These are phyloP conservation scores for Amphibolis antarctica DNA, from an alignment of 106 monocot genomes.

Conservation along the genomic window DNA sequence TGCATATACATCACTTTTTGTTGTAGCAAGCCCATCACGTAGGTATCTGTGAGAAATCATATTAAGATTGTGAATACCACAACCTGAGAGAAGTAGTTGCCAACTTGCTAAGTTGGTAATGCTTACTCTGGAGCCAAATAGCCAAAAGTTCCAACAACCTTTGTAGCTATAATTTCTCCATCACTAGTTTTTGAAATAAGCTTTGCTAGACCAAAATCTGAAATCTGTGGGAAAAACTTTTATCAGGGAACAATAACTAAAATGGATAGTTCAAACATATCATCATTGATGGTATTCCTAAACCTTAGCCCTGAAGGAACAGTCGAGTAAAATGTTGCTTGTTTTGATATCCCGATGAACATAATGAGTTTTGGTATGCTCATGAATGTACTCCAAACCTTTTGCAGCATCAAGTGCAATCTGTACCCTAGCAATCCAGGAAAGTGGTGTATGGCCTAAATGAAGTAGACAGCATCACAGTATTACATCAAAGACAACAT, in stretches of 20 bases:
- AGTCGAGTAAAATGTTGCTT: conserved; percentile 92
- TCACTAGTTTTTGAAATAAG: conserved; percentile 59
- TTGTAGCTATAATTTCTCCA: conserved; percentile 69
- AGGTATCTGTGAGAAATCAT: conserved; percentile 44
- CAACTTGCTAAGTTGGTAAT: not conserved
- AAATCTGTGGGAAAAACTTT: conserved; percentile 38
- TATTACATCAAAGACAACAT: no score
- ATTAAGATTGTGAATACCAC: not conserved
- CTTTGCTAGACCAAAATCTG: conserved; percentile 97
- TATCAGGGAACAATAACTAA: not conserved
- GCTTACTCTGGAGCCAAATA: conserved; percentile 97
- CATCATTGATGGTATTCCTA: not conserved
- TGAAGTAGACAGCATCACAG: not conserved
- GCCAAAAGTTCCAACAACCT: conserved; percentile 94
- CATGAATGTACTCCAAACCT: conserved; percentile 96
- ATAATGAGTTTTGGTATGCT: conserved; percentile 92
- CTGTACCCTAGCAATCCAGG: conserved; percentile 96
- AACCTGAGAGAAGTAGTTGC: not conserved
- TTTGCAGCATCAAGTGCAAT: conserved; percentile 88
- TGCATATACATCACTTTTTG: conserved; percentile 98
- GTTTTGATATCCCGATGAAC: conserved; percentile 96
- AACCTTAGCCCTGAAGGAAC: conserved; percentile 82
- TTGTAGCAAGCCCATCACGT: conserved; percentile 85
- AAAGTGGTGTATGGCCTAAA: conserved; percentile 73
- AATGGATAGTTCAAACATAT: not conserved